phyloP scores from a whole-genome alignment of 2,329 filamentous ascomycete genomes.

The Scytalidium sp. region DNA sequence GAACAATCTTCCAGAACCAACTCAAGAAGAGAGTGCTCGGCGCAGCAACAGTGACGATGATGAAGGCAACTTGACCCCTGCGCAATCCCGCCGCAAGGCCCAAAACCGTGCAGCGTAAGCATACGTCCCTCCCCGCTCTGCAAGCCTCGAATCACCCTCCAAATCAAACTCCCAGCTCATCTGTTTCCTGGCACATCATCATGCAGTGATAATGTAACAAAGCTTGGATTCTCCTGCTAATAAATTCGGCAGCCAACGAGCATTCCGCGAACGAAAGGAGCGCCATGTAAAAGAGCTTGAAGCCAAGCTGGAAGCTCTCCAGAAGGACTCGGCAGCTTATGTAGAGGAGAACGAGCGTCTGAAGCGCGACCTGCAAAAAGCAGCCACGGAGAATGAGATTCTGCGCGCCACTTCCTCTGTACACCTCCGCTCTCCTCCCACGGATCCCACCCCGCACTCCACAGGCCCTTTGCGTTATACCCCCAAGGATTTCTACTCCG shows the following conservation, averaged over 20 bases:
- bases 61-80: constrained; percentile 53
- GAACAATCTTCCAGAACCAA: constrained; percentile 21
- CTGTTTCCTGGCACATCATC: no score
- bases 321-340: constrained; percentile 69
- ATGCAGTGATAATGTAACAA: no score
- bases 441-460: constrained; percentile 10
- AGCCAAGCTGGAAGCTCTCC: constrained; percentile 74
- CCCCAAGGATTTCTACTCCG: constrained; percentile 69
- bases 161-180: neutral
- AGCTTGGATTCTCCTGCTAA: constrained; percentile 6
- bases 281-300: constrained; percentile 92
- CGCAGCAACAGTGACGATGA: constrained; percentile 34
- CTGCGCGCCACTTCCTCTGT: constrained; percentile 70
- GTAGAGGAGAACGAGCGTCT: constrained; percentile 83
- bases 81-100: constrained; percentile 61
- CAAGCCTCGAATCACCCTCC: neutral
- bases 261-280: constrained; percentile 95
- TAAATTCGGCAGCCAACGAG: constrained; percentile 69
- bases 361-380: constrained; percentile 78
- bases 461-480: constrained; percentile 69
- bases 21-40: constrained; percentile 15
- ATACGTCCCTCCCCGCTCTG: neutral
- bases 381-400: constrained; percentile 89
- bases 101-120: constrained; percentile 72
- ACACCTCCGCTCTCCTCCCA: constrained; percentile 40